phyloP scores from a whole-genome alignment of 2,329 filamentous ascomycete species.

The Colletotrichum liaoningense region DNA sequence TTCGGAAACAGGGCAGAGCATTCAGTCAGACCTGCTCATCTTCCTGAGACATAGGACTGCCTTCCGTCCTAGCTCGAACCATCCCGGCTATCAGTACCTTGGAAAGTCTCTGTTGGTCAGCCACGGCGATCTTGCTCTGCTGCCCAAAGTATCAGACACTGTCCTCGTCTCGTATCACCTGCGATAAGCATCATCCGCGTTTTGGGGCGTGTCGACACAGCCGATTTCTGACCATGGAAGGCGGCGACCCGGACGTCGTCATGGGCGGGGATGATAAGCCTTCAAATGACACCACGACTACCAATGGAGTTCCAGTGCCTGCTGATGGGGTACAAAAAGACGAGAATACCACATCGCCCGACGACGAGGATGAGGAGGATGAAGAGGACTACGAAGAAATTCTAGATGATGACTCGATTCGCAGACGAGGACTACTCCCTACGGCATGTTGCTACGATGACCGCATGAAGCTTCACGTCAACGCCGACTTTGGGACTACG shows the following conservation, averaged over 20 bases:
- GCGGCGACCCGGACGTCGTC: conserved; percentile 38
- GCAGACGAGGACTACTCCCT: conserved; percentile 65
- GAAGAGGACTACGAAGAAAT: conserved; percentile 42
- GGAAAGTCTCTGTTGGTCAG: background rate
- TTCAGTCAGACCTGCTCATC: background rate
- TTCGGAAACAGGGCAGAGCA: background rate
- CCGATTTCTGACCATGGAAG: conserved; percentile 22
- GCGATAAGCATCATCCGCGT: background rate
- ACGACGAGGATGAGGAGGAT: conserved; percentile 49
- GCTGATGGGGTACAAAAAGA: conserved; percentile 16
- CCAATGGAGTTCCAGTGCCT: conserved; percentile 46
- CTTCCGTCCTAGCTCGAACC: background rate
- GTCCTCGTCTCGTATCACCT: background rate
- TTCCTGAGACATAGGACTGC: background rate
- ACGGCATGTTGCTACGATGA: conserved; percentile 91
- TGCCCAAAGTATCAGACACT: too few species aligned
- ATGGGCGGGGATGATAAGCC: conserved; percentile 58
- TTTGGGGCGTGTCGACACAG: conserved; percentile 3
- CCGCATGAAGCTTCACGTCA: conserved; percentile 95
- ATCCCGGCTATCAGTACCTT: background rate
- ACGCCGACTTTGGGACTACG: conserved; percentile 77
- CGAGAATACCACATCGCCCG: conserved; percentile 41
- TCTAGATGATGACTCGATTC: conserved; percentile 43
- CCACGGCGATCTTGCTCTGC: background rate
- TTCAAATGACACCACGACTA: conserved; percentile 53